Conservation (phyloP, 176 grass and related monocot genomes). For the Ensete ventricosum region DNA sequence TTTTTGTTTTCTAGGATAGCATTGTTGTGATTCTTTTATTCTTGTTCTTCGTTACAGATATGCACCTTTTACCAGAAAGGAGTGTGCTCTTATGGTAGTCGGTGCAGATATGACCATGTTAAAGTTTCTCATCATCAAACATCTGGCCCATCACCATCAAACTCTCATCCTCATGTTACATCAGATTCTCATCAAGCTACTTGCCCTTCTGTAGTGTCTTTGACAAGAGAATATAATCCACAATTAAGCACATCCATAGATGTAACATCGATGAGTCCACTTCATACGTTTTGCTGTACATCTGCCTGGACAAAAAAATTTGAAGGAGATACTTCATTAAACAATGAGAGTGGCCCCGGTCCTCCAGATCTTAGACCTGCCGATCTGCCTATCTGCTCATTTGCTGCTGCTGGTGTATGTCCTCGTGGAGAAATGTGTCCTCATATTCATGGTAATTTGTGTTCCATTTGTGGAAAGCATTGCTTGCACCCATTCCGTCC, state of each 20-base stretch:
- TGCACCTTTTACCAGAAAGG: conserved; percentile 94
- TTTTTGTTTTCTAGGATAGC: neutral
- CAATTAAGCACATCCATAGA: neutral
- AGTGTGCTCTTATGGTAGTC: conserved; percentile 62
- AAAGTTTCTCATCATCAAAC: conserved; percentile 32
- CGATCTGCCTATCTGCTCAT: conserved; percentile 59
- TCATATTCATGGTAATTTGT: conserved; percentile 58
- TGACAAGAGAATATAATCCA: conserved; percentile 17
- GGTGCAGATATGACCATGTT: conserved; percentile 70
- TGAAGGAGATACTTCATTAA: conserved; percentile 15
- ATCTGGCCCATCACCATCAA: conserved; percentile 20
- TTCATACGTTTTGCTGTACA: neutral
- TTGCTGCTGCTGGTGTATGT: conserved; percentile 67
- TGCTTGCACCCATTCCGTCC: conserved; percentile 54
- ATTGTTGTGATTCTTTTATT: conserved; percentile 20
- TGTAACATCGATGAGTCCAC: conserved; percentile 9
- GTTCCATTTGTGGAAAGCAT: conserved; percentile 50
- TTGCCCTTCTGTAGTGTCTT: conserved; percentile 26
- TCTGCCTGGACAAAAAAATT: conserved; percentile 20
- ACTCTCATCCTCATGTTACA: conserved; percentile 26
- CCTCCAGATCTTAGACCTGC: conserved; percentile 24
- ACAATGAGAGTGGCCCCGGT: conserved; percentile 15
- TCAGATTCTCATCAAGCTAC: conserved; percentile 28
- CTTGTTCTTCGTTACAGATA: conserved; percentile 30
- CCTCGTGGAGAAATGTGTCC: conserved; percentile 60